These are phyloP conservation scores for Graphium sp. DNA, from an alignment of 2,329 filamentous ascomycete species.

Conservation along the genomic window DNA sequence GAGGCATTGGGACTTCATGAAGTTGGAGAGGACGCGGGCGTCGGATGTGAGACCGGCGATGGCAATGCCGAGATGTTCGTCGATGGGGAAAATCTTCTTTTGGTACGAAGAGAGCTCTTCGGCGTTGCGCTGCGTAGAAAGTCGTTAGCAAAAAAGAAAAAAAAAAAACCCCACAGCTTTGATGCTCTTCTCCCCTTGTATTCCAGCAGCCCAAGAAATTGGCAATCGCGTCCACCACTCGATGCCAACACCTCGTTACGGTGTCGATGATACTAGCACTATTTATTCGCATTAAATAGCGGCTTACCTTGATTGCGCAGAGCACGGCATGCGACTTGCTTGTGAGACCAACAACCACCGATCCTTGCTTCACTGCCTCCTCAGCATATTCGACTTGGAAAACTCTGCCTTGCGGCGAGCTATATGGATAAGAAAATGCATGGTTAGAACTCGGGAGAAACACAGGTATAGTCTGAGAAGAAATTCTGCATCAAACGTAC, in stretches of 20 bases:
- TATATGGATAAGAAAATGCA: no score
- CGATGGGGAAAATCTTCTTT: conserved; percentile 96
- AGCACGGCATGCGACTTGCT: conserved; percentile 97
- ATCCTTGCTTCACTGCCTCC: conserved; percentile 98
- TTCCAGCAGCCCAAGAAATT: neutral
- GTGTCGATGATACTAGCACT: no score
- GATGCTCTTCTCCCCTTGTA: conserved; percentile 2
- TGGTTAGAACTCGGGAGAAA: no score
- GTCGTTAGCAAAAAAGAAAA: conserved; percentile 3
- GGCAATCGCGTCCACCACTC: neutral
- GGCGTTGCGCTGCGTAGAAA: conserved; percentile 61
- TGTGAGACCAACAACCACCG: conserved; percentile 88
- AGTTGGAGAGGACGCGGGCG: conserved; percentile 97
- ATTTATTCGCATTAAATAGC: no score
- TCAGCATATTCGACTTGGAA: conserved; percentile 99
- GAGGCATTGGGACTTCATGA: conserved; percentile 99
- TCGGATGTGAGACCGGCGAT: conserved; percentile 95
- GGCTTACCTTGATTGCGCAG: conserved; percentile 77
- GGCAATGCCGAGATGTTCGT: conserved; percentile 87
- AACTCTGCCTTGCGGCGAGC: conserved; percentile 96
- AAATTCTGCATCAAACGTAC: conserved; percentile 47
- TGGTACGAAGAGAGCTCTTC: conserved; percentile 99
- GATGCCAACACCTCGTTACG: no score
- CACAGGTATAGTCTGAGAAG: no score
- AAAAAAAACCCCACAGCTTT: no score